phyloP scores from a whole-genome alignment of 768 basidiomycete species.

The Chalciporus pseudorubinellus region DNA sequence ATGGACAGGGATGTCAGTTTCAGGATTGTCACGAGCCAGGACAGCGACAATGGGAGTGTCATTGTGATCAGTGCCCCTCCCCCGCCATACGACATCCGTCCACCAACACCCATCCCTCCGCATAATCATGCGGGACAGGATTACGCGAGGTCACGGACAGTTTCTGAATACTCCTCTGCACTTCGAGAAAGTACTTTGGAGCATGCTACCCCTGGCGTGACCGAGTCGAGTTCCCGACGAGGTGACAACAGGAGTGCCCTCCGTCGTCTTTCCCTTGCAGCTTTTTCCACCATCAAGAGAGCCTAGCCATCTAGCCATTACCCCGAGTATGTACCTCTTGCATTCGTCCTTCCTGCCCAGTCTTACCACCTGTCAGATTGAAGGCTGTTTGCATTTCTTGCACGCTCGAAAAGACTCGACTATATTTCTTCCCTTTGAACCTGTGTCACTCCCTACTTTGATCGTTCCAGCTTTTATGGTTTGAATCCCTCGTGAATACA shows the following conservation, averaged over 20 bases:
- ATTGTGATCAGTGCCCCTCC: conserved; percentile 31
- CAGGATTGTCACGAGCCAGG: conserved; percentile 20
- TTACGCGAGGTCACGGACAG: conserved; percentile 14
- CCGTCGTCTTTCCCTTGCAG: conserved; percentile 31
- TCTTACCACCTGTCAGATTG: too few relatives aligned
- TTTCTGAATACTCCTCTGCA: conserved; percentile 25
- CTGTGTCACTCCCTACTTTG: background rate
- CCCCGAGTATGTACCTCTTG: background rate
- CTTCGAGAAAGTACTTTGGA: conserved; percentile 14
- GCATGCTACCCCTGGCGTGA: background rate
- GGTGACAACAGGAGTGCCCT: conserved; percentile 20
- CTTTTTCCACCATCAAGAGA: conserved; percentile 30
- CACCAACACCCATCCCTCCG: conserved; percentile 3
- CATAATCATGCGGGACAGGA: conserved; percentile 5
- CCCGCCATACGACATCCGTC: conserved; percentile 21
- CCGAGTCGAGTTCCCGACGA: conserved; percentile 15
- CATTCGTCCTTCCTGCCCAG: background rate
- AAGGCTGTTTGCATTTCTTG: background rate
- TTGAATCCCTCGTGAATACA: background rate
- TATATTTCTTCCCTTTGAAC: conserved; percentile 1
- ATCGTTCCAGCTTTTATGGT: background rate
- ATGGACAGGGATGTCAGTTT: conserved; percentile 22
- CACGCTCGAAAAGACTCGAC: background rate
- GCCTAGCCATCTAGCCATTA: conserved; percentile 4
- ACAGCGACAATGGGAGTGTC: conserved; percentile 32